phyloP scores from a whole-genome alignment of 2,329 filamentous ascomycete species.

The Fusarium coffeatum region DNA sequence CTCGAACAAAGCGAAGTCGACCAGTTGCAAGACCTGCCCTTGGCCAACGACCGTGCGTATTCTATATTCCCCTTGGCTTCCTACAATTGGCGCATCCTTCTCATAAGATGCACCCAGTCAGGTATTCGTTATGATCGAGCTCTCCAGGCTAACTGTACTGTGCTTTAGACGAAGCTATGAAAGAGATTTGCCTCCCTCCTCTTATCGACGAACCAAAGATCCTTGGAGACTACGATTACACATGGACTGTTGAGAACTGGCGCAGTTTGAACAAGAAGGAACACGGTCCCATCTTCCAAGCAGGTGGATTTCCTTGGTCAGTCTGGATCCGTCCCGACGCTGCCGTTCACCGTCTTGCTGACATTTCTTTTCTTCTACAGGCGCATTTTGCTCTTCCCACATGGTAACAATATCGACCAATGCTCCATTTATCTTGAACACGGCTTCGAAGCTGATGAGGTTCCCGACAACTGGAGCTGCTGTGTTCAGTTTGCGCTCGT shows the following conservation, averaged over 20 bases:
- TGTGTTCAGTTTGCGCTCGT: constrained; percentile 96
- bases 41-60: constrained; percentile 66
- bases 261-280: constrained; percentile 79
- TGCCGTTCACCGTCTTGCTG: constrained; percentile 18
- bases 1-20: constrained; percentile 60
- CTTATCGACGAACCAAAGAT: constrained; percentile 81
- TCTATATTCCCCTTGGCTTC: constrained; percentile 6
- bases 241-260: constrained; percentile 92
- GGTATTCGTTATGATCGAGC: not conserved
- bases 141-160: constrained; percentile 36
- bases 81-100: constrained; percentile 6
- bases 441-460: constrained; percentile 78
- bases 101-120: not conserved
- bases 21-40: constrained; percentile 59
- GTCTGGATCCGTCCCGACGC: constrained; percentile 46
- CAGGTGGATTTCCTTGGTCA: constrained; percentile 88
- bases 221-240: constrained; percentile 78
- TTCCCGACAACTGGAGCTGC: constrained; percentile 94
- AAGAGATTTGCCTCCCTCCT: constrained; percentile 79
- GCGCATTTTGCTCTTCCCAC: constrained; percentile 95
- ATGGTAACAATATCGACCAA: constrained; percentile 92
- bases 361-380: constrained; percentile 56
- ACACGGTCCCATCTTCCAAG: constrained; percentile 88
- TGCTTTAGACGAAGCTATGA: constrained; percentile 81
- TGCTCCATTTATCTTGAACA: constrained; percentile 97